Percentiles rank a stretch among this genome's conserved stretches.
Conservation (phyloP, 2,329 filamentous ascomycete genomes). For the Mollisia scopiformis region DNA sequence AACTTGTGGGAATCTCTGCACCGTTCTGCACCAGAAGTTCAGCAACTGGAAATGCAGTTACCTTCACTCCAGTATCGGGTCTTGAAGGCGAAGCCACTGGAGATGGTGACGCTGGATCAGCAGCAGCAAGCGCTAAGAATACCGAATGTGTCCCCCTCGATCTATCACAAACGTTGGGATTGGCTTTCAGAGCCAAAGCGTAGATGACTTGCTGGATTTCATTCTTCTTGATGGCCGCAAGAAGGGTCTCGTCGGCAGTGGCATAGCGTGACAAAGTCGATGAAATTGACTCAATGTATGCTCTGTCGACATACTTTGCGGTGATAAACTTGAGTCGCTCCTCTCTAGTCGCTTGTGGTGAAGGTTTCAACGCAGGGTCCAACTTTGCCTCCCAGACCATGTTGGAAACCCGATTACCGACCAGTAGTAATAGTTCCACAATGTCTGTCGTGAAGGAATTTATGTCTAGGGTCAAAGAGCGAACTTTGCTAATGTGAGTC, state of each 20-base stretch:
- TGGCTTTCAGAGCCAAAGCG: constrained; percentile 82
- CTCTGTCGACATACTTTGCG: constrained; percentile 85
- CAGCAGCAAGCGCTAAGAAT: constrained; percentile 88
- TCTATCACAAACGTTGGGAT: constrained; percentile 83
- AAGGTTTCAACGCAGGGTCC: constrained; percentile 72
- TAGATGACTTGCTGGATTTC: constrained; percentile 94
- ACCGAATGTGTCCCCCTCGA: constrained; percentile 87
- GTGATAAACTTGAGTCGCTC: constrained; percentile 95
- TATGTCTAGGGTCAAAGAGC: constrained; percentile 92
- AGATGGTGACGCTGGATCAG: constrained; percentile 82
- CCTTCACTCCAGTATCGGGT: constrained; percentile 45
- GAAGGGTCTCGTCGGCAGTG: constrained; percentile 82
- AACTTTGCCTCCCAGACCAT: constrained; percentile 93
- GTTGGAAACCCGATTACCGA: constrained; percentile 94
- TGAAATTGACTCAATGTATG: constrained; percentile 79
- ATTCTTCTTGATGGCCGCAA: constrained; percentile 94
- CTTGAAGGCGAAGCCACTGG: constrained; percentile 47
- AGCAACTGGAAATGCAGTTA: constrained; percentile 80
- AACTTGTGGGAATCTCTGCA: constrained; percentile 76
- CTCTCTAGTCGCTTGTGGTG: constrained; percentile 79
- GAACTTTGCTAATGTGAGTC: constrained; percentile 96
- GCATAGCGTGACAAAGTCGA: constrained; percentile 74
- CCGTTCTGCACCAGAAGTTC: constrained; percentile 94
- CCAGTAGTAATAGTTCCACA: constrained; percentile 85
- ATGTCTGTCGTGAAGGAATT: constrained; percentile 97